A percentile compares a stretch with the other conserved stretches of the same genome.
Conservation (phyloP, 495 filamentous ascomycete species). For the Neurospora africana region DNA sequence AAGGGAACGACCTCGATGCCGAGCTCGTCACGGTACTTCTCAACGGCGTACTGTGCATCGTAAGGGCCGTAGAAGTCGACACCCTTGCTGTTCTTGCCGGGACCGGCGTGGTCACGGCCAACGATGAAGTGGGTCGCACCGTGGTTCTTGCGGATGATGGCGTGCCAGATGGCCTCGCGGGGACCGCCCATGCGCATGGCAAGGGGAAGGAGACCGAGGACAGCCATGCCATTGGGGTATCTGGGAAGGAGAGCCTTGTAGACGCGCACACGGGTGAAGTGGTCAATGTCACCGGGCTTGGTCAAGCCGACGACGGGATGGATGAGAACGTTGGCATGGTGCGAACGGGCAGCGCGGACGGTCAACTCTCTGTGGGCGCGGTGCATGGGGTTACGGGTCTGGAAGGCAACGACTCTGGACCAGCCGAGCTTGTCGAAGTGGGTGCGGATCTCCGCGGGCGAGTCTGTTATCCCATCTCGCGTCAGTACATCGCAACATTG, state of each 20-base stretch:
- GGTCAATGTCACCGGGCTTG: slow-evolving; percentile 98
- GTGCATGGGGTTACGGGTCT: slow-evolving; percentile 99
- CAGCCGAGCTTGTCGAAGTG: slow-evolving; percentile 99
- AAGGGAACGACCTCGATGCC: slow-evolving; percentile 98
- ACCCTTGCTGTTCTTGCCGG: slow-evolving; percentile 92
- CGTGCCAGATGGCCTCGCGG: slow-evolving; percentile 98
- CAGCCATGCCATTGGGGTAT: slow-evolving; percentile 98
- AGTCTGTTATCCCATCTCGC: slow-evolving; percentile 45
- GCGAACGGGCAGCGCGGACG: slow-evolving; percentile 86
- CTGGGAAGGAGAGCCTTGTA: slow-evolving; percentile 94
- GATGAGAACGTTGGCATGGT: slow-evolving; percentile 97
- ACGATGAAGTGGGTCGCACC: slow-evolving; percentile 99
- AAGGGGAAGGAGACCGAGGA: slow-evolving; percentile 86
- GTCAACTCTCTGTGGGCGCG: slow-evolving; percentile 95
- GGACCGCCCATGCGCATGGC: slow-evolving; percentile 99
- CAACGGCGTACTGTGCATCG: slow-evolving; percentile 93
- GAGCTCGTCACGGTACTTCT: slow-evolving; percentile 91
- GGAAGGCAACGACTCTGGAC: slow-evolving; percentile 94
- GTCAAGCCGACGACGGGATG: slow-evolving; percentile 97
- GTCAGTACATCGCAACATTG: slow-evolving; percentile 3
- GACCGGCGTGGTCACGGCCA: slow-evolving; percentile 93
- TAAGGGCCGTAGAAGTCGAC: slow-evolving; percentile 97
- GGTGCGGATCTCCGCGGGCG: slow-evolving; percentile 83
- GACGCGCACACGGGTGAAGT: slow-evolving; percentile 97
- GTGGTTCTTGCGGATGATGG: slow-evolving; percentile 99